Base-by-base conservation (phyloP, 2,329 filamentous ascomycete species). In the Aspergillus fischeri region DNA sequence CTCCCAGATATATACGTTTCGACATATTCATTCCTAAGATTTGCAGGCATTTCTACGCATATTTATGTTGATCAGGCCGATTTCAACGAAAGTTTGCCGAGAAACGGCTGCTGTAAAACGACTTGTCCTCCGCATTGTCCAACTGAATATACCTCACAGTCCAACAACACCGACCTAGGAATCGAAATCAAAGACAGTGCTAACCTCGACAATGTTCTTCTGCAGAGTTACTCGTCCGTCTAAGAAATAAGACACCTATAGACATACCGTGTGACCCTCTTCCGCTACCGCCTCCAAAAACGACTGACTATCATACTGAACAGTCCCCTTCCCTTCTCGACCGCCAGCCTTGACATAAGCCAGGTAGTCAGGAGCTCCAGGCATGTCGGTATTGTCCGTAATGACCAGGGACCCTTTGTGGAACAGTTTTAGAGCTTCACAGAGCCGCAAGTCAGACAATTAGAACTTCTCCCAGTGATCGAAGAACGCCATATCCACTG, bases 281-380 rank as follows among this genome's bases (percentile, higher is more conserved):
- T 50, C 44, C 20, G 53, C 49, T 27, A 57, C 20, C 17, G 48
- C 58, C 28, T 56, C 48, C 32, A 61, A 3, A 24, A 21, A 50
- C 14, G 61, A 61, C 47, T 58, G 48, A 42, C 64, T 71, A 54
- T 64, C 62, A 60, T 70, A 73, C 35, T 56, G 60, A 20, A 68
- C 63, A 51, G 42, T 55, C 24, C 55, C 64, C 56, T 29, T 32
- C 9, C 52, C 41, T 1, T 52, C 55, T 38, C 32, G 32, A 3
- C 68, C 65, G 4, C 70, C 67, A 25, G 53, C 60, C 56, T 67
- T 62, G 7, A 78, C 73, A 66, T 78, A 77, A 53, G 67, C 67
- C 44, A 75, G 54, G 60, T 78, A 78, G 10, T 73, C 66, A 8
- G 75, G 76, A 10, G 74, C 75, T 8, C 76, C 75, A 25, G 75